Conservation (phyloP, 192 early-diverging fungal genomes). For the Podila minutissima region DNA sequence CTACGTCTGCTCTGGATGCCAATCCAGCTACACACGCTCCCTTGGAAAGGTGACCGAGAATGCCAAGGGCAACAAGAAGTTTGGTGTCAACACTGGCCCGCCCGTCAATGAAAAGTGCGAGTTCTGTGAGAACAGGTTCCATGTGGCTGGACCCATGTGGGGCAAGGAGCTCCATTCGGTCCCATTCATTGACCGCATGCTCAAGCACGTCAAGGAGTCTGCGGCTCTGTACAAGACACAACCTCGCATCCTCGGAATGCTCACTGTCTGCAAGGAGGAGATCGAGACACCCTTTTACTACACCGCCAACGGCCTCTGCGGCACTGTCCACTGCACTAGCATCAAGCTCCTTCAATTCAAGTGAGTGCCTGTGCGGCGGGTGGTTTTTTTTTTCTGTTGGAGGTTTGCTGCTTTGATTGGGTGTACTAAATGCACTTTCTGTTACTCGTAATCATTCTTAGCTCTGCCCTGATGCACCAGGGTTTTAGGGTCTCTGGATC, state of each 20-base stretch:
- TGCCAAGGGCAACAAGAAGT: slow-evolving; percentile 69
- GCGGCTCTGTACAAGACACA: slow-evolving; percentile 78
- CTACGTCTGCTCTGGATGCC: slow-evolving; percentile 89
- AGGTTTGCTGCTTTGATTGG: background rate
- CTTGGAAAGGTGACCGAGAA: slow-evolving; percentile 72
- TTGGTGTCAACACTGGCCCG: slow-evolving; percentile 71
- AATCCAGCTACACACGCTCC: slow-evolving; percentile 74
- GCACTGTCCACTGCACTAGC: slow-evolving; percentile 76
- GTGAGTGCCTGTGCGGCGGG: slow-evolving; percentile 3
- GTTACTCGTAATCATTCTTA: slow-evolving; percentile 11
- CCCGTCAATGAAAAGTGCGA: slow-evolving; percentile 71
- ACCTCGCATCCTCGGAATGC: slow-evolving; percentile 94
- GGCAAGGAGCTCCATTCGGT: slow-evolving; percentile 84
- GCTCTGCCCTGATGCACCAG: slow-evolving; percentile 92
- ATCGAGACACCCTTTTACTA: slow-evolving; percentile 87
- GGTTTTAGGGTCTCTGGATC: slow-evolving; percentile 90
- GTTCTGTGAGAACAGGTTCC: slow-evolving; percentile 75
- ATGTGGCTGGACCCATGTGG: slow-evolving; percentile 95
- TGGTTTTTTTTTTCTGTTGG: background rate
- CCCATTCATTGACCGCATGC: slow-evolving; percentile 85
- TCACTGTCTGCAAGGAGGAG: slow-evolving; percentile 74
- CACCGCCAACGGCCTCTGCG: slow-evolving; percentile 71
- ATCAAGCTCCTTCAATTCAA: slow-evolving; percentile 62
- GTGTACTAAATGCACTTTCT: background rate
- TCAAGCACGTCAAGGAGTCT: slow-evolving; percentile 72